A percentile compares a stretch with the other conserved stretches of the same genome.
Evolutionary conservation across 257 asterid genomes (phyloP).

Genomic region (Solanum medicagineum): DNA sequence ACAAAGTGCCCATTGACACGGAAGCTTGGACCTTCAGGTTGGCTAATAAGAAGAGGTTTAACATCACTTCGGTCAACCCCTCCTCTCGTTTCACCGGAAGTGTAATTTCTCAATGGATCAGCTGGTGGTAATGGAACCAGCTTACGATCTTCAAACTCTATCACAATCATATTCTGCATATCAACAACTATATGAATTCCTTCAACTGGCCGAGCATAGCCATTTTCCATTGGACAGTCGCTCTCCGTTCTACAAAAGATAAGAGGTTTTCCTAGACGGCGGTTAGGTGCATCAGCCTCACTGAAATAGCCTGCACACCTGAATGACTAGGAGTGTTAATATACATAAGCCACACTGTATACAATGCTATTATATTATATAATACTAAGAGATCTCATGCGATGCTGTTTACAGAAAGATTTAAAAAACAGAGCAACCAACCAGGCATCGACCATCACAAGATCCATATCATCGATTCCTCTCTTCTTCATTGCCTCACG

Average conservation of each 20-base stretch:
- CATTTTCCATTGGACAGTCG: constrained; percentile 21
- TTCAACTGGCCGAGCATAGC: constrained; percentile 24
- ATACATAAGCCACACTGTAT: background rate
- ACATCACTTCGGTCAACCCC: constrained; percentile 26
- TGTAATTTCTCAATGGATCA: constrained; percentile 26
- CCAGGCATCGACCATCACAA: constrained; percentile 28
- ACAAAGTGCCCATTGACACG: constrained; percentile 17
- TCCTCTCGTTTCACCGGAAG: constrained; percentile 17
- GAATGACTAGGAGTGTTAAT: background rate
- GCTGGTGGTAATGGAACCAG: constrained; percentile 51
- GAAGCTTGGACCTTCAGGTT: constrained; percentile 24
- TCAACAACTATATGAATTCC: constrained; percentile 28
- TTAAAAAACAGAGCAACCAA: background rate
- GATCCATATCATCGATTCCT: constrained; percentile 21
- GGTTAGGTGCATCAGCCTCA: constrained; percentile 50
- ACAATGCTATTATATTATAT: background rate
- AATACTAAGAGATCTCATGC: background rate
- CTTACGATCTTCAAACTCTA: constrained; percentile 46
- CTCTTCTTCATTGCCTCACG: constrained; percentile 20
- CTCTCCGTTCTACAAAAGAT: constrained; percentile 37
- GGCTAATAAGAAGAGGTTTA: constrained; percentile 13
- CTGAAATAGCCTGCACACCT: constrained; percentile 55
- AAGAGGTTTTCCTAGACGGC: constrained; percentile 46
- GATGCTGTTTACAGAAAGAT: background rate
- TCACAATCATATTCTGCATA: constrained; percentile 46